Evolutionary conservation across 306 rosid genomes (phyloP), one percentile per base, ranked within the genome.

Genomic region (Lagenaria siceraria): DNA sequence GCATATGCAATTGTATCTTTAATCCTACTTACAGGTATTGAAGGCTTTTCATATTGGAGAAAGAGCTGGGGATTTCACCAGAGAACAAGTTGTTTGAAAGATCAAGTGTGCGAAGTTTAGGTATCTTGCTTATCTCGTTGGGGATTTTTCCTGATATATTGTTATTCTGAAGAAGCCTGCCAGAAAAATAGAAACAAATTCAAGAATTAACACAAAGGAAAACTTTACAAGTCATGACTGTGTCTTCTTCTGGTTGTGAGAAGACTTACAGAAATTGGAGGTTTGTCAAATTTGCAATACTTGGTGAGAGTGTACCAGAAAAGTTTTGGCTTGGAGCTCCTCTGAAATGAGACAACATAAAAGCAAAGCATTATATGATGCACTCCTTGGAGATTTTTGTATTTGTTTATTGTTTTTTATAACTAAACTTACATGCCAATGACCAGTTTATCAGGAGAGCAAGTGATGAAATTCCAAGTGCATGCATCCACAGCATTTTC

Each of bases 221-320:
- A 33, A 33, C 46, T 63, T 33, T 33, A 63, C 43, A 33, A 29
- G 38, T 49, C 68, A 29, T 24, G 51, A 12, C 25, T 33, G 4
- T 42, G 52, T 46, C 18, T 46, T 70, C 5, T 56, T 40, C 6
- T 19, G 65, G n/a, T 65, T 17, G 29, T 8, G 58, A 42, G 36
- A 33, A 76, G 4, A 84, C 99, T 90, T 79, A 95, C 98, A 92
- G 82, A 82, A 78, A 73, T 80, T 77, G 88, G 33, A 95, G 92
- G 66, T 90, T 84, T 62, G 97, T 86, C 85, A 95, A 90, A 84
- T 87, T 90, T 78, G 90, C 92, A n/a, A 95, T 82, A 87, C 91
- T 87, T 77, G 99, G 87, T 62, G 97, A 92, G 62, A 95, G 91
- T 31, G 78, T 87, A 12, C 99, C 99, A 49, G 96, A 90, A 35